Evolutionary conservation across 306 rosid genomes (phyloP), one percentile per base, ranked within the genome.

Genomic region (Castanea crenata): DNA sequence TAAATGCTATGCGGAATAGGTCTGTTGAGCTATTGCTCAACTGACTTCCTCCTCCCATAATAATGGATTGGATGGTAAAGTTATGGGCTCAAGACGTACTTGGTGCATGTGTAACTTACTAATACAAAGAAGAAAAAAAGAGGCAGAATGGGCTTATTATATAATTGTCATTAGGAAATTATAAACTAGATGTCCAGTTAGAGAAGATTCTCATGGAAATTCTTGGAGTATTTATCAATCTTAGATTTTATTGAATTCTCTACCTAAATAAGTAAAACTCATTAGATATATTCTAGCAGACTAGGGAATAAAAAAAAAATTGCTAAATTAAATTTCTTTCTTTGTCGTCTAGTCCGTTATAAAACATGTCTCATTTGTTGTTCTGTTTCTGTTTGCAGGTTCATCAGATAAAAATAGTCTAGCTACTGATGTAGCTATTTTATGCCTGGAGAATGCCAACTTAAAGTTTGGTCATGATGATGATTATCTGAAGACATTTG

Each of bases 361-460:
- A 54, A 54, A 31, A 65, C 58, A 31, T 46, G 25, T 58, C 34
- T 65, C 55, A 55, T 76, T 78, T 51, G 16, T 57, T 6, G 19
- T 12, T 69, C 25, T 0, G 1, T 81, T 72, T 74, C 21, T 54
- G n/a, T 76, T 82, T 83, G 82, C 83, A 91, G 98, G 86, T 86
- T 83, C 91, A 55, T 75, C 86, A 46, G 97, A 84, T 82, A 89
- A 85, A 70, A 57, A 72, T 62, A 81, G 76, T 78, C 86, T 88
- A 72, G 91, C 82, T 35, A 44, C 71, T 76, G 90, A 89, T 72
- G 92, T 92, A 82, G 92, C 95, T 71, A 21, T 88, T 67, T 77
- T 76, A 63, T 90, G 97, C 87, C 85, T 94, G 55, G 83, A 84
- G 78, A 90, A 83, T 34, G 87, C 88, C 75, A 81, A 86, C 25